These are phyloP conservation scores for Coprinellus aureogranulatus DNA, from an alignment of 768 basidiomycete genomes.

Conservation along the genomic window DNA sequence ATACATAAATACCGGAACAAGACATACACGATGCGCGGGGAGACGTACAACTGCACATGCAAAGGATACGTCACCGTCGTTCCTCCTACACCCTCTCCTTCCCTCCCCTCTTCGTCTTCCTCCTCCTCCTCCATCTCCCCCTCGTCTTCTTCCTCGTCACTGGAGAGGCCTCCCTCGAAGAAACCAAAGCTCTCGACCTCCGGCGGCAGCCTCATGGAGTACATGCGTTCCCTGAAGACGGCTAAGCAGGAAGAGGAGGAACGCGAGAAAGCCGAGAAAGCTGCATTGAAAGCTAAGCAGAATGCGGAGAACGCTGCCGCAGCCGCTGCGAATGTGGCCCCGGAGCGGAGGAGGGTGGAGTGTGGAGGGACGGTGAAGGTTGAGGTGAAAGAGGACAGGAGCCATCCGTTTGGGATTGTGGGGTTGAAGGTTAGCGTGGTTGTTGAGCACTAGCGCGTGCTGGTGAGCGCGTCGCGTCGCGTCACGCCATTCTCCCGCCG, in stretches of 20 bases:
- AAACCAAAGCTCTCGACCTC: too few relatives aligned
- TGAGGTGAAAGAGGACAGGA: neutral
- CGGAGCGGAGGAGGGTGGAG: neutral
- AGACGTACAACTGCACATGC: neutral
- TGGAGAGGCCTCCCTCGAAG: too few relatives aligned
- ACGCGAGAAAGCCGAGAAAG: neutral
- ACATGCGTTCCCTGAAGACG: neutral
- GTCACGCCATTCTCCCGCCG: too few relatives aligned
- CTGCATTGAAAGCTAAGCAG: too few relatives aligned
- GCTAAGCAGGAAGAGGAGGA: neutral
- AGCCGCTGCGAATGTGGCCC: too few relatives aligned
- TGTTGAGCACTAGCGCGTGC: neutral
- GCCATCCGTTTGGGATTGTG: slow-evolving; percentile 1
- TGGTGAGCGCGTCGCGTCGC: too few relatives aligned
- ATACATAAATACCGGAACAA: neutral
- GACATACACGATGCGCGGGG: neutral
- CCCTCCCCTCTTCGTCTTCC: too few relatives aligned
- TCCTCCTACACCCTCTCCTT: too few relatives aligned
- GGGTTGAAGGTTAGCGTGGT: neutral
- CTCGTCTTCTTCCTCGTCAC: too few relatives aligned
- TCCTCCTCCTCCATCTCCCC: too few relatives aligned
- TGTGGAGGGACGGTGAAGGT: neutral
- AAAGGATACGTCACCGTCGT: neutral
- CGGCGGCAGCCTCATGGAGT: neutral
- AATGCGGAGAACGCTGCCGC: neutral